Conservation (phyloP, 352 stramenopile genomes). For the Phytophthora chlamydospora region DNA sequence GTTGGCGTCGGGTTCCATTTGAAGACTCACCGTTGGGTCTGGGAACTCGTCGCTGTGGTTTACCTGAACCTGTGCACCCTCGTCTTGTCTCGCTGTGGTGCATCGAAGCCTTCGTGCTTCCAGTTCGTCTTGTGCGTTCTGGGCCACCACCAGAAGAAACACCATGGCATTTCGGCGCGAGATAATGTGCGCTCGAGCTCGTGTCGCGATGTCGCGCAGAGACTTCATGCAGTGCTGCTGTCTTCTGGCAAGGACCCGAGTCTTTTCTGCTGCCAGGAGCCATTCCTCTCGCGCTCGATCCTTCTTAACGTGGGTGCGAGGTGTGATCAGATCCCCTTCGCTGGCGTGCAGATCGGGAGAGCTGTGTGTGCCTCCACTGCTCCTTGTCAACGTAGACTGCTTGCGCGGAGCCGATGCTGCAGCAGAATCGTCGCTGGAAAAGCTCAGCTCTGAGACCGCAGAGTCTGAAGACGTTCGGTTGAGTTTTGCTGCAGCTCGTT, state of each 20-base stretch:
- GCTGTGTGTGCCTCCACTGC: constrained; percentile 1
- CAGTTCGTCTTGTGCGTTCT: constrained; percentile 30
- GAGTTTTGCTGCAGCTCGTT: constrained; percentile 21
- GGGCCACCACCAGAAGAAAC: constrained; percentile 29
- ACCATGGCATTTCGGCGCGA: constrained; percentile 30
- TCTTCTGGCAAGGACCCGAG: constrained; percentile 50
- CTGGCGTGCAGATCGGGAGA: constrained; percentile 10
- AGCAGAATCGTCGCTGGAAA: constrained; percentile 1
- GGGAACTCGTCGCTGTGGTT: not conserved
- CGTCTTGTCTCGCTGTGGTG: constrained; percentile 8
- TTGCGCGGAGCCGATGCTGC: not conserved
- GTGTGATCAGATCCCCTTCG: constrained; percentile 14
- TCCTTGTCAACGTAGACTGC: constrained; percentile 2
- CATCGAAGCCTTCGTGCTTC: constrained; percentile 17
- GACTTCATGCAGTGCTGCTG: constrained; percentile 57
- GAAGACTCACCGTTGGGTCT: not conserved
- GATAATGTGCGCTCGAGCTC: constrained; percentile 34
- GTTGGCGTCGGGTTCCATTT: not conserved
- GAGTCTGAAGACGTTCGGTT: not conserved
- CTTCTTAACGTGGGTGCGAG: constrained; percentile 27
- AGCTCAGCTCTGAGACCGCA: not conserved
- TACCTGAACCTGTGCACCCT: not conserved
- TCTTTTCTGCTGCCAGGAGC: constrained; percentile 51
- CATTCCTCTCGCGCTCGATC: constrained; percentile 38
- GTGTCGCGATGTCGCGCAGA: constrained; percentile 49